Base-by-base conservation (phyloP, 805 yeast genomes). In the Wickerhamomyces xylosicus region DNA sequence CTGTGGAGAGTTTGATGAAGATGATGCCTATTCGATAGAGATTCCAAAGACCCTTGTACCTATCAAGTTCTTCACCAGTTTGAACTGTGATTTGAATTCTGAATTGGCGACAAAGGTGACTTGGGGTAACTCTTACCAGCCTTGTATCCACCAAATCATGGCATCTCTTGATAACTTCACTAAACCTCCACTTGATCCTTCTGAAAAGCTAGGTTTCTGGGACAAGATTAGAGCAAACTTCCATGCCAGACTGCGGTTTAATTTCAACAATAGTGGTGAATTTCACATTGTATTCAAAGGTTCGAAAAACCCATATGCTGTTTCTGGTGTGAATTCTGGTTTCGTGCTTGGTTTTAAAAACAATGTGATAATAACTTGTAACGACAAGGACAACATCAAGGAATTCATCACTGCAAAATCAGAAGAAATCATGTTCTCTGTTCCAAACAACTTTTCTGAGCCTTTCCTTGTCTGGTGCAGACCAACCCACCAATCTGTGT, bases 161-260 rank as follows among this genome's bases (percentile, higher is more conserved):
- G 62, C 77, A 40, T 80, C 75, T 40, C 71, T 89, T 43, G 95
- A 87, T 49, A 77, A 80, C 34, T 85, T 89, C 53, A 77, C 94
- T 1, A 89, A 90, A 56, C 95, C 95, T 0, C 95, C 94, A 0
- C 61, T 83, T 14, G 97, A 89, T 56, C 89, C 89, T 0, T 85
- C 95, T 2, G 71, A 75, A 3, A 82, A 81, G 48, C 61, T 86
- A 13, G 97, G 97, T 1, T 79, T 87, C 48, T 89, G 97, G 97
- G 97, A 89, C 58, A 90, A 87, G 55, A 59, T 86, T 20, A 63
- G 95, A 37, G 68, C 78, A 21, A 66, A 81, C 14, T 62, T 86
- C 48, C 97, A 89, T 61, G 95, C 95, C 0, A 70, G 74, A 16
- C 59, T 79, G 38, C 58, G 57, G 2, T 66, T 86, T 40, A 53